Base-by-base conservation (phyloP, 1,284 basidiomycete genomes). In the Boletus semigastroideus region DNA sequence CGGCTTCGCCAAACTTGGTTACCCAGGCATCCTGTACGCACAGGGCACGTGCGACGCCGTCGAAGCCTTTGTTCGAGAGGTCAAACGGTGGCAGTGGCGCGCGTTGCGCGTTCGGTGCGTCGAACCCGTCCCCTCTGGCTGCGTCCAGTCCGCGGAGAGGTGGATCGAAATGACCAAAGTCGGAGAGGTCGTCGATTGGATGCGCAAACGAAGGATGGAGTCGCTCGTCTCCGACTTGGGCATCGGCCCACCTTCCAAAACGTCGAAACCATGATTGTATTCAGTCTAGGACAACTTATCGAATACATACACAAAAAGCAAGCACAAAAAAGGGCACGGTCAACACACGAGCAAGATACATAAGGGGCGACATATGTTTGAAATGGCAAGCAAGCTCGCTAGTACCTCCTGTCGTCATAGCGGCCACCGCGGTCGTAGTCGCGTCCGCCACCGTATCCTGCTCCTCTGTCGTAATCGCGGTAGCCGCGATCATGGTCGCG, bases 31-130 rank as follows among this genome's bases (percentile, higher is more conserved):
- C 41, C 86, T 90, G 49, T 91, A 89, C 56, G 83, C 78, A 19
- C 74, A 84, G 59, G 87, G 87, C 2, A 60, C 63, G 9, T 69
- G 71, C 41, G 68, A 36, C 2, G 38, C 78, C 49, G 70, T 90
- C 17, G 77, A 82, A 57, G 82, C 84, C 56, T 89, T 89, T 60
- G 78, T 86, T 3, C 67, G 66, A 16, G 84, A 84, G 51, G 78
- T 90, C 48, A 87, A 84, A 64, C 78, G 75, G 22, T 88, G 89
- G 87, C 85, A 89, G 60, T 90, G 87, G 88, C 74, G 90, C 1
- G 87, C 87, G 12, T 67, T 90, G 55, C 74, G 78, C 41, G 68
- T 87, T 1, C 38, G 54, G 19, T 55, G n/a, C 66, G 86, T 17
- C 83, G 52, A 55, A 30, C 44, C 56, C 6, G 43, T 41, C 3